Percentiles rank a stretch among this genome's conserved stretches.
Evolutionary conservation across 495 filamentous ascomycete species (phyloP).

Genomic region (Xylaria curta): DNA sequence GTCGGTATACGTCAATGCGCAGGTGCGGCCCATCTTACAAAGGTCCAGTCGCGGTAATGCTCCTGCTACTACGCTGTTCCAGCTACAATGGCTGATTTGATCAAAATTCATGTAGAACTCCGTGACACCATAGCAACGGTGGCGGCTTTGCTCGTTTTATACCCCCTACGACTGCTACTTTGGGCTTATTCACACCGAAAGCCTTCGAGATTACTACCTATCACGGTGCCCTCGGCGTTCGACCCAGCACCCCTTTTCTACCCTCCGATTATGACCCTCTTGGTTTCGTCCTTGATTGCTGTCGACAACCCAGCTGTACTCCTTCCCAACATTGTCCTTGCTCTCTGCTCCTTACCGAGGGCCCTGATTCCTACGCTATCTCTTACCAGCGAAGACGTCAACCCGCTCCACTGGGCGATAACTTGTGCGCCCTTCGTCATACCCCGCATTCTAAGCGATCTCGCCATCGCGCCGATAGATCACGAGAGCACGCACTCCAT

Average conservation of each 20-base stretch:
- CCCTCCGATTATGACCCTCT: slow-evolving; percentile 74
- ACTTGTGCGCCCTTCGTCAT: slow-evolving; percentile 66
- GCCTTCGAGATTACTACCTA: slow-evolving; percentile 44
- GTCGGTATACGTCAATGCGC: slow-evolving; percentile 40
- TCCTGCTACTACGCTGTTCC: neutral
- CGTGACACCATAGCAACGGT: slow-evolving; percentile 31
- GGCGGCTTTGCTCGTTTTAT: slow-evolving; percentile 43
- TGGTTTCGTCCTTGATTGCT: slow-evolving; percentile 79
- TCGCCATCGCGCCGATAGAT: neutral
- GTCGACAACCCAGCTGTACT: slow-evolving; percentile 61
- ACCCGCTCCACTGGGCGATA: slow-evolving; percentile 74
- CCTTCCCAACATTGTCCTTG: slow-evolving; percentile 79
- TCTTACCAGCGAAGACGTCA: slow-evolving; percentile 42
- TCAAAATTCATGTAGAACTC: slow-evolving; percentile 39
- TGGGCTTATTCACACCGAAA: slow-evolving; percentile 50
- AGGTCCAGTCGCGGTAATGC: slow-evolving; percentile 46
- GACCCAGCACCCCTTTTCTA: slow-evolving; percentile 93
- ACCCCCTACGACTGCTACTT: slow-evolving; percentile 52
- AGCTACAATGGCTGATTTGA: neutral
- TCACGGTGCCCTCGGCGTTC: slow-evolving; percentile 72
- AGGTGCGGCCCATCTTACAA: slow-evolving; percentile 43
- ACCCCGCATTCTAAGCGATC: slow-evolving; percentile 19
- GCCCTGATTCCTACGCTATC: slow-evolving; percentile 68
- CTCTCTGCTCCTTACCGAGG: slow-evolving; percentile 77
- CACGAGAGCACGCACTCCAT: neutral